Conservation (phyloP, 768 basidiomycete species). For the Mycena rosella region DNA sequence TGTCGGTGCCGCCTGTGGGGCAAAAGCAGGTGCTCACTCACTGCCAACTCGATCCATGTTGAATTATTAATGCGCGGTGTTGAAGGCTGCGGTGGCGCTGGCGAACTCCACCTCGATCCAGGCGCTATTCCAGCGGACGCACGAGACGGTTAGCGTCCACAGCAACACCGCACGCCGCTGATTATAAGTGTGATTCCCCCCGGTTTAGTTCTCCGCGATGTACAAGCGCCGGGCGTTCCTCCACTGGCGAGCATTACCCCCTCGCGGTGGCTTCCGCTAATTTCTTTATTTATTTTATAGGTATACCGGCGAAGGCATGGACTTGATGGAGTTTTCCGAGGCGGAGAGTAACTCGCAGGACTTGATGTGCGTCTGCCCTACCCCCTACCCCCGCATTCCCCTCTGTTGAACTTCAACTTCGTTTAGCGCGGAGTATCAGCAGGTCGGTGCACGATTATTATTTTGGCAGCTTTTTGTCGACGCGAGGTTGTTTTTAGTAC, state of each 20-base stretch:
- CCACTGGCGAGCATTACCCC: slow-evolving; percentile 73
- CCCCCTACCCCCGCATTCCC: no score
- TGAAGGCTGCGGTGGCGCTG: slow-evolving; percentile 75
- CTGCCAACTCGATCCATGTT: no score
- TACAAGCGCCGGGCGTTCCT: slow-evolving; percentile 89
- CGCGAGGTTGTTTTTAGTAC: slow-evolving; percentile 54
- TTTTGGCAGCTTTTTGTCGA: background rate
- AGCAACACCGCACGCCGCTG: no score
- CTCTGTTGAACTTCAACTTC: slow-evolving; percentile 6
- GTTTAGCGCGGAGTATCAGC: slow-evolving; percentile 88
- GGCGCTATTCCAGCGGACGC: slow-evolving; percentile 84
- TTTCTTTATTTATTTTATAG: slow-evolving; percentile 39
- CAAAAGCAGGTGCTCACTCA: slow-evolving; percentile 67
- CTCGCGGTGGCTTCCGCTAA: background rate
- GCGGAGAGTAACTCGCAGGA: slow-evolving; percentile 88
- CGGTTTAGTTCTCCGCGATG: slow-evolving; percentile 77
- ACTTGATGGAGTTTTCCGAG: slow-evolving; percentile 86
- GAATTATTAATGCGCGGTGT: no score
- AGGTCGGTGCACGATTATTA: slow-evolving; percentile 56
- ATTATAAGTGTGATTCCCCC: background rate
- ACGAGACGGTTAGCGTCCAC: slow-evolving; percentile 62
- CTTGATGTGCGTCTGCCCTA: slow-evolving; percentile 72
- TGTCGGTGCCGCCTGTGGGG: slow-evolving; percentile 87
- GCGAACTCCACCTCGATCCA: slow-evolving; percentile 88
- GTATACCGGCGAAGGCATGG: slow-evolving; percentile 94